Base-by-base conservation (phyloP, 768 basidiomycete genomes). In the Lactifluus piperatus region DNA sequence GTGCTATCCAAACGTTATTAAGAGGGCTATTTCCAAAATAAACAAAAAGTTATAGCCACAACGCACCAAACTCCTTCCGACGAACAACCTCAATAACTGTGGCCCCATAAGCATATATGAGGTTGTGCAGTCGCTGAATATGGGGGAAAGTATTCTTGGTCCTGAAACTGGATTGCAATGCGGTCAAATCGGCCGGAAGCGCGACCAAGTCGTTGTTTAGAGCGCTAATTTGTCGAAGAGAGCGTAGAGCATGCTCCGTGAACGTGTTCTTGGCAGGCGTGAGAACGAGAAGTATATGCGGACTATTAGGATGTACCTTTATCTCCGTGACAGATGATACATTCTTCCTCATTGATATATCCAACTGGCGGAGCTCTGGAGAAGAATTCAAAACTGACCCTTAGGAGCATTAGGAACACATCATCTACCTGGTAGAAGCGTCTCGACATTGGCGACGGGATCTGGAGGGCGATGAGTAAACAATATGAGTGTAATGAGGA, bases 31-130 rank as follows among this genome's bases (percentile, higher is more conserved):
- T 26, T 26, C n/a, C 43, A 43, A 10, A 20, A n/a, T 1, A 30
- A n/a, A 30, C 2, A 1, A 32, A 46, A 36, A 29, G 41, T n/a
- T 43, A 7, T 32, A 14, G 45, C 20, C 10, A 32, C 20, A 55
- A 71, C 84, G 70, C 61, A 87, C 91, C 78, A 70, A 95, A 97
- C 68, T 95, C 91, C 65, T 91, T 91, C 55, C 95, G 77, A 58
- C 95, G 78, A 2, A 94, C 89, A 30, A 97, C 84, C 71, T 98
- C 95, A 18, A 94, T 79, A 9, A 97, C 80, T 0, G 93, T 92
- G 1, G 91, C 89, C 0, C 90, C 88, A 70, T 98, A 98, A 0
- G 91, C 92, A 67, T 92, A 94, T 0, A 94, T 71, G 82, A 97
- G 89, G 56, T 81, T 85, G 68, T 95, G 93, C 44, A 97, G 74